Evolutionary conservation across 1,139 yeast species (phyloP), one percentile per base, ranked within the genome.

Genomic region (Blastobotrys buckinghamii): DNA sequence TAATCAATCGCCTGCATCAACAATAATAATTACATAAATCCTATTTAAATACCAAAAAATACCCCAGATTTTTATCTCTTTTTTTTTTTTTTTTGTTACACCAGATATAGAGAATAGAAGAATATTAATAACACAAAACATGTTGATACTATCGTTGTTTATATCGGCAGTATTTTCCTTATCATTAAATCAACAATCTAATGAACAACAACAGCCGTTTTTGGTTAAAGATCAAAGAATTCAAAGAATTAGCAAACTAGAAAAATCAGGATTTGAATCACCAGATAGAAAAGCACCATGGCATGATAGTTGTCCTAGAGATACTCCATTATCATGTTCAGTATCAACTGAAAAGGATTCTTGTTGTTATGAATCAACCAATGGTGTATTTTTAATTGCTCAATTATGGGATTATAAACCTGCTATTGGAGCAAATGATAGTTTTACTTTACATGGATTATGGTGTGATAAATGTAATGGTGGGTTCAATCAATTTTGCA

Each of bases 371-470:
- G 97, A 90, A 62, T 76, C 81, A 44, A 95, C 96, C 2, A 92
- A 94, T 32, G 97, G 97, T 1, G 75, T 89, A 15, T 72, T 90
- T 38, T 67, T 90, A 44, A 86, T 82, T 60, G 87, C 97, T 0
- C 97, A 92, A 64, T 89, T 90, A 67, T 92, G 97, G 97, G 96
- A 89, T 65, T 87, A 85, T 62, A 71, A 72, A 52, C 97, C 97
- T 0, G 81, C 94, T 1, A 74, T 83, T 52, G 96, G 96, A 1
- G 84, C 87, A 0, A 72, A 77, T 43, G 83, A 88, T 55, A 71
- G 79, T 53, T 92, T 88, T 68, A 92, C 97, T 0, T 69, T 87
- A 33, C 95, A 86, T 63, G 95, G 95, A 0, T 67, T 85, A 45
- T 86, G 95, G 95, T 88, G 90, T 6, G 94, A 86, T 64, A 77